Conservation (phyloP, 306 rosid species). For the Dryas drummondii region DNA sequence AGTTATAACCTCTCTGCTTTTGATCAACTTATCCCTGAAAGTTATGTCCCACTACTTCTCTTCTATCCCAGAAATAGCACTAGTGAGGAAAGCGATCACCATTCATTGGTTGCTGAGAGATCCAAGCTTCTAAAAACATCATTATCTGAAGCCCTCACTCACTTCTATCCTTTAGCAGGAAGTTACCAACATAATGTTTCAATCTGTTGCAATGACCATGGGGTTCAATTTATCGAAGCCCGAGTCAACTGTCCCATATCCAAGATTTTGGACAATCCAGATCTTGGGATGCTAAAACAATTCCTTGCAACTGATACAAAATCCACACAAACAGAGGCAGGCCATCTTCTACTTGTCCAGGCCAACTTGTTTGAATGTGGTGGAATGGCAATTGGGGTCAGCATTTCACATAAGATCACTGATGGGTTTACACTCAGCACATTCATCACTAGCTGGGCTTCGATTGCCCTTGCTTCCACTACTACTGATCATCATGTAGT, state of each 20-base stretch:
- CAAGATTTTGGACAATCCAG: background rate
- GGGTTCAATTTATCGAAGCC: slow-evolving; percentile 21
- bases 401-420: no score
- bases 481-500: background rate
- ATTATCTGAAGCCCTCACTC: slow-evolving; percentile 14
- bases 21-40: slow-evolving; percentile 17
- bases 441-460: slow-evolving; percentile 18
- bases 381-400: no score
- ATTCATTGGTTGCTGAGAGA: background rate
- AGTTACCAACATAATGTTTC: background rate
- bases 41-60: background rate
- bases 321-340: no score
- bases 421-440: no score
- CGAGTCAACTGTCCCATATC: background rate
- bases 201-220: slow-evolving; percentile 19
- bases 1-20: slow-evolving; percentile 18
- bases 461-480: background rate
- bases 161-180: slow-evolving; percentile 25
- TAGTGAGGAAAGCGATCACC: background rate
- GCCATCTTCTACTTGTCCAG: no score
- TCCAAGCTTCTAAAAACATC: background rate
- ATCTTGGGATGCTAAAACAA: slow-evolving; percentile 1
- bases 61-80: background rate
- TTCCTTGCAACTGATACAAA: background rate
- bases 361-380: no score